Evolutionary conservation across 2,329 filamentous ascomycete species (phyloP), one percentile per base, ranked within the genome.

Genomic region (Cryphonectria carpinicola): DNA sequence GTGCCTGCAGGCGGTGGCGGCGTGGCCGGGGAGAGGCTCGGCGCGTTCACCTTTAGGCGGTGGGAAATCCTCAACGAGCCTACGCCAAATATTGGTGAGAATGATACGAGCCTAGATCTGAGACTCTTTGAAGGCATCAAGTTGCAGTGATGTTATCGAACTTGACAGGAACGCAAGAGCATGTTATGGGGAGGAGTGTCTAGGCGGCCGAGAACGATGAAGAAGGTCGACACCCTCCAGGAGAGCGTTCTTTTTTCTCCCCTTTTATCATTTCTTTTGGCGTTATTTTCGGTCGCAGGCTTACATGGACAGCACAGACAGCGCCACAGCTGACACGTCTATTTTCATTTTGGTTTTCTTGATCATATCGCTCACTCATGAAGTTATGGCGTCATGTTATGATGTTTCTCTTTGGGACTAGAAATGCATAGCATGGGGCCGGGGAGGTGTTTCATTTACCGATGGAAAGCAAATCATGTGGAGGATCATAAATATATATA

Each of bases 1-100:
- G 65, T 73, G 58, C 43, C 43, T 17, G 28, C 49, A 22, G 71
- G 66, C 35, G 65, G 64, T 13, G 68, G 70, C 25, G 61, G 58
- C 11, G 65, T 62, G 41, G 67, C 62, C 6, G 76, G 68, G 22
- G 73, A 74, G 63, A 71, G 75, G 68, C 41, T 80, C 39, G 74
- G 72, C n/a, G 74, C 74, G 13, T 81, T 80, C 73, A 76, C 81
- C 22, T 76, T 89, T 41, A 81, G 85, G 54, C 80, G 84, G 69
- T 90, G 88, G 88, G 88, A 90, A 74, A 81, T 88, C 54, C 78
- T 90, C 68, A 84, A 86, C 22, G 88, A 89, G 66, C 79, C 81
- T 25, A 86, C 85, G 17, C 86, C 86, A 0, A 84, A 84, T 66
- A 81, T 86, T 66, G 84, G 82, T 13, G 85, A 85, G 72, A 90